Evolutionary conservation across 2,329 filamentous ascomycete species (phyloP).

Genomic region (Pseudogymnoascus sp.): DNA sequence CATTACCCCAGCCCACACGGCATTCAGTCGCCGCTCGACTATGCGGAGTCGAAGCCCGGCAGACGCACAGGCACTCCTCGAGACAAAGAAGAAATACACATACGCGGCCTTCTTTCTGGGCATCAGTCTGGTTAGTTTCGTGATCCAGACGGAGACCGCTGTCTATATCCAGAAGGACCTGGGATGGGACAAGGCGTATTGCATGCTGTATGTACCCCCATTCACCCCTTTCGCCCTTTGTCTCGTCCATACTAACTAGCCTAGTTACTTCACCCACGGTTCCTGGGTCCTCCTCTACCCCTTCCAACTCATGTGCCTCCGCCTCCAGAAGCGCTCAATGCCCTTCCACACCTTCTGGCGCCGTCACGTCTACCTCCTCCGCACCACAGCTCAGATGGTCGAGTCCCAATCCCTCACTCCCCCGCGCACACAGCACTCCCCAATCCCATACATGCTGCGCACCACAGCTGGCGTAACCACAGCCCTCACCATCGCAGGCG

Average conservation of each 20-base stretch:
- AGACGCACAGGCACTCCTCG: slow-evolving; percentile 49
- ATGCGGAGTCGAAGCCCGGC: slow-evolving; percentile 69
- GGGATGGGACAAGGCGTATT: slow-evolving; percentile 97
- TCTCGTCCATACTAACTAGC: slow-evolving; percentile 9
- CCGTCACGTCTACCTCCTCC: slow-evolving; percentile 53
- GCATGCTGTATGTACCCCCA: slow-evolving; percentile 66
- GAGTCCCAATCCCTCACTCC: slow-evolving; percentile 62
- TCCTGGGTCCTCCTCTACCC: slow-evolving; percentile 92
- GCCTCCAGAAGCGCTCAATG: slow-evolving; percentile 66
- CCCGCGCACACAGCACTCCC: slow-evolving; percentile 40
- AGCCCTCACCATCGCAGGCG: slow-evolving; percentile 79
- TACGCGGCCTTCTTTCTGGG: slow-evolving; percentile 78
- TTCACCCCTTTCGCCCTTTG: neutral
- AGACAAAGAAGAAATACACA: slow-evolving; percentile 73
- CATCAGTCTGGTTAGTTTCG: slow-evolving; percentile 78
- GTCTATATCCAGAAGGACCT: slow-evolving; percentile 89
- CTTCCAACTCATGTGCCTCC: slow-evolving; percentile 67
- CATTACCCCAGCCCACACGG: slow-evolving; percentile 23
- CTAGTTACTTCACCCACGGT: slow-evolving; percentile 78
- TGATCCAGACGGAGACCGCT: slow-evolving; percentile 89
- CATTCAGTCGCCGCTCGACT: slow-evolving; percentile 50
- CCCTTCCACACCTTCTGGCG: slow-evolving; percentile 85
- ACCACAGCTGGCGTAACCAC: slow-evolving; percentile 77
- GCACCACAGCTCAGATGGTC: slow-evolving; percentile 73
- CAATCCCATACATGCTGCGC: slow-evolving; percentile 64